Evolutionary conservation across 2,329 filamentous ascomycete genomes (phyloP).

Genomic region (Byssochlamys sp.): DNA sequence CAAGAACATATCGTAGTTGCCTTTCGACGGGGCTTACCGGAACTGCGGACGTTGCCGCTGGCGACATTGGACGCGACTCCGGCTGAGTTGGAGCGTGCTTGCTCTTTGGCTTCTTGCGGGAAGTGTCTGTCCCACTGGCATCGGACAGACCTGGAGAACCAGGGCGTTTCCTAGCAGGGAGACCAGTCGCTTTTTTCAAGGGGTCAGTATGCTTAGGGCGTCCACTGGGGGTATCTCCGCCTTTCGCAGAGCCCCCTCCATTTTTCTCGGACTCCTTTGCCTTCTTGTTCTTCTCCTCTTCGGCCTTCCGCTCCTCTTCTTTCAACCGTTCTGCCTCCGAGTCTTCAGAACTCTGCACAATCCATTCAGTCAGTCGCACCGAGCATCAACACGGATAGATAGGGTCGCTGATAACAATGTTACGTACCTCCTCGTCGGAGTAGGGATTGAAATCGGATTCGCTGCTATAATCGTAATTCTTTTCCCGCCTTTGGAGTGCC

Average conservation of each 20-base stretch:
- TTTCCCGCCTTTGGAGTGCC: conserved; percentile 72
- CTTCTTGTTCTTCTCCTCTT: conserved; percentile 48
- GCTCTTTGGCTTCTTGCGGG: conserved; percentile 68
- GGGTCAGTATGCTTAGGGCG: conserved; percentile 45
- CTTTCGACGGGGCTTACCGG: conserved; percentile 20
- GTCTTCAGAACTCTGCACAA: conserved; percentile 47
- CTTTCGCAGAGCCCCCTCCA: conserved; percentile 57
- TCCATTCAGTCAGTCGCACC: conserved; percentile 3
- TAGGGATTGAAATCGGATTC: conserved; percentile 54
- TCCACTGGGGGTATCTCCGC: conserved; percentile 57
- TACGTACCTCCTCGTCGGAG: conserved; percentile 42
- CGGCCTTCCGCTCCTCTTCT: conserved; percentile 51
- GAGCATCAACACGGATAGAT: no score
- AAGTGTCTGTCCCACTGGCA: conserved; percentile 81
- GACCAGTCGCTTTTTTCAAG: conserved; percentile 41
- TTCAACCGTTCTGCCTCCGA: conserved; percentile 56
- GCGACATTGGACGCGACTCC: conserved; percentile 51
- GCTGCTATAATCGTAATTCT: conserved; percentile 75
- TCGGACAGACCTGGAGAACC: conserved; percentile 83
- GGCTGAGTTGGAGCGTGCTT: conserved; percentile 42
- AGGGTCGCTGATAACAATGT: conserved; percentile 10
- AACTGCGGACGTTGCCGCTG: conserved; percentile 53
- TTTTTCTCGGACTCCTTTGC: conserved; percentile 39
- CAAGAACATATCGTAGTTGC: neutral
- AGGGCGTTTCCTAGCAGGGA: conserved; percentile 64